phyloP scores from a whole-genome alignment of 805 yeast species.

The Candida chauliodis region DNA sequence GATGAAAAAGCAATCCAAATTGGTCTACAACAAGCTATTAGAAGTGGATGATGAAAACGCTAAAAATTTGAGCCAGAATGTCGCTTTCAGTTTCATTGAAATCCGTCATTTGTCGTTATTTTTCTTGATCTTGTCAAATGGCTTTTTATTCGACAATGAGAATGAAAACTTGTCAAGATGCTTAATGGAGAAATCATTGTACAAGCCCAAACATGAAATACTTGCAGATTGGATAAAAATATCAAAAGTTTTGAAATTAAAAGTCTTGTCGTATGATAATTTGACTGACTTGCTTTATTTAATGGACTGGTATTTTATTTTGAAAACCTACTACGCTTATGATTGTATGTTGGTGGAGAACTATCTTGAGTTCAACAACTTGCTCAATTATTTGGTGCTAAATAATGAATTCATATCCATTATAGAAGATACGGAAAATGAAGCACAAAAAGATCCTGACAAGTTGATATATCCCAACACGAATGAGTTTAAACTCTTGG shows the following conservation, averaged over 20 bases:
- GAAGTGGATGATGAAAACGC: slow-evolving; percentile 10
- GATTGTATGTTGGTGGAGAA: slow-evolving; percentile 18
- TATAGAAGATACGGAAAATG: slow-evolving; percentile 15
- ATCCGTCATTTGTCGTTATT: slow-evolving; percentile 16
- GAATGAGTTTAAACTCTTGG: slow-evolving; percentile 16
- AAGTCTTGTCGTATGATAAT: slow-evolving; percentile 16
- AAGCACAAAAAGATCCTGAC: slow-evolving; percentile 5
- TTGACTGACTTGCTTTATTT: slow-evolving; percentile 22
- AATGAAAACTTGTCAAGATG: not conserved
- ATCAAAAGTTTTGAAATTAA: slow-evolving; percentile 16
- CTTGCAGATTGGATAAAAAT: slow-evolving; percentile 14
- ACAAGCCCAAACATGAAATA: slow-evolving; percentile 13
- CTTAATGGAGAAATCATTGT: slow-evolving; percentile 9
- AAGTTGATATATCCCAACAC: slow-evolving; percentile 5
- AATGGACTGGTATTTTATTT: slow-evolving; percentile 24
- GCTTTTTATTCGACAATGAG: slow-evolving; percentile 15
- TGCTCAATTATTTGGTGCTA: slow-evolving; percentile 18
- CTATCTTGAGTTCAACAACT: slow-evolving; percentile 25
- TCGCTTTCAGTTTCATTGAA: slow-evolving; percentile 12
- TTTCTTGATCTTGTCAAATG: slow-evolving; percentile 19
- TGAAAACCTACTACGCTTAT: slow-evolving; percentile 18
- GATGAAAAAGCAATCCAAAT: slow-evolving; percentile 5
- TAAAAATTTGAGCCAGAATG: slow-evolving; percentile 5
- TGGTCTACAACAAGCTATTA: slow-evolving; percentile 9
- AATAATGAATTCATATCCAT: slow-evolving; percentile 17